Conservation (phyloP, 2,329 filamentous ascomycete genomes). For the Monosporascus cannonballus region DNA sequence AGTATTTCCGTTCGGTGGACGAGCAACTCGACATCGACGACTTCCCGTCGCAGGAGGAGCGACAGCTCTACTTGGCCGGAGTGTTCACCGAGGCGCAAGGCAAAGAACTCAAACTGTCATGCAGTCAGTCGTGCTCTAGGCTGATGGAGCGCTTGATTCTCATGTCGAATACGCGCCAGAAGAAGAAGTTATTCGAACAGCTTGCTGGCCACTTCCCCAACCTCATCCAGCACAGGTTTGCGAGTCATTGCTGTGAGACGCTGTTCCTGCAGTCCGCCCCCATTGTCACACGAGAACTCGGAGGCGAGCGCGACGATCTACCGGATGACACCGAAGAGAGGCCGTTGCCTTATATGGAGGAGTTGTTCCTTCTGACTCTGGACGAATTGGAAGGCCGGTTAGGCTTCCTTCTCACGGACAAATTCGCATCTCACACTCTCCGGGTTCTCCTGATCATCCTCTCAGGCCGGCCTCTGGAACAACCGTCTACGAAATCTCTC, state of each 20-base stretch:
- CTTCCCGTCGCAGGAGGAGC: conserved; percentile 71
- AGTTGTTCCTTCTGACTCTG: conserved; percentile 74
- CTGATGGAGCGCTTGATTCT: conserved; percentile 88
- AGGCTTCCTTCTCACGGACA: conserved; percentile 76
- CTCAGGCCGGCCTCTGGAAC: conserved; percentile 73
- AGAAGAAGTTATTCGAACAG: conserved; percentile 79
- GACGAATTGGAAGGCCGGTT: conserved; percentile 85
- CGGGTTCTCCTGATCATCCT: conserved; percentile 81
- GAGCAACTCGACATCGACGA: conserved; percentile 86
- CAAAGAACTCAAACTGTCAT: conserved; percentile 93
- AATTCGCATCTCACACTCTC: conserved; percentile 85
- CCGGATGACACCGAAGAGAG: conserved; percentile 38
- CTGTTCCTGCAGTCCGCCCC: conserved; percentile 81
- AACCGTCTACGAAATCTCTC: conserved; percentile 62
- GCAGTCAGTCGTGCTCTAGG: conserved; percentile 90
- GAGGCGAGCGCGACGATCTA: conserved; percentile 39
- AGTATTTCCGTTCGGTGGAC: conserved; percentile 89
- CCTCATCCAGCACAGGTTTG: conserved; percentile 90
- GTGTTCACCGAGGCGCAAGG: conserved; percentile 82
- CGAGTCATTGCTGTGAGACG: conserved; percentile 94
- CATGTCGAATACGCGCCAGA: conserved; percentile 69
- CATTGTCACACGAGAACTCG: conserved; percentile 68
- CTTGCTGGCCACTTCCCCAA: conserved; percentile 84
- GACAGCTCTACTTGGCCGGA: conserved; percentile 66
- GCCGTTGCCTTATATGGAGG: conserved; percentile 66